These are phyloP conservation scores for Cyberlindnera mississippiensis DNA, from an alignment of 805 yeast genomes.

Conservation along the genomic window DNA sequence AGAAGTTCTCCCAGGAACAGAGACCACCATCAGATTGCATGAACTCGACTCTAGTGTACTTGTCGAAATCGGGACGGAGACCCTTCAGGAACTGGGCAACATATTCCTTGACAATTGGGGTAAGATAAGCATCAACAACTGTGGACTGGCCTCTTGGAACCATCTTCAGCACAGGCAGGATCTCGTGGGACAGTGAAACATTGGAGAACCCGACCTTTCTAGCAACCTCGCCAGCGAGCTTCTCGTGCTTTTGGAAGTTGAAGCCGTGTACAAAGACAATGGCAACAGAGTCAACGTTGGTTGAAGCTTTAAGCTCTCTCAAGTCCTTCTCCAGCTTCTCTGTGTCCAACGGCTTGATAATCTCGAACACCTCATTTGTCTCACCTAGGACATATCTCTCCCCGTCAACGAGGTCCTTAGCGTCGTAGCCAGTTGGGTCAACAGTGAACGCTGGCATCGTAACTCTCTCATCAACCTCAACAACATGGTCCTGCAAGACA, in stretches of 20 bases:
- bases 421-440: slow-evolving; percentile 42
- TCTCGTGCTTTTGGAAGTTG: slow-evolving; percentile 37
- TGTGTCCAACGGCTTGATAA: slow-evolving; percentile 33
- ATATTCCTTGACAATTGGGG: slow-evolving; percentile 41
- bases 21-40: slow-evolving; percentile 61
- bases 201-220: slow-evolving; percentile 29
- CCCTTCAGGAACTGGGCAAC: slow-evolving; percentile 34
- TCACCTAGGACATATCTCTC: slow-evolving; percentile 38
- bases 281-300: slow-evolving; percentile 31
- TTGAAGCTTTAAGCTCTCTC: slow-evolving; percentile 23
- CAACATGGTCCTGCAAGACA: slow-evolving; percentile 39
- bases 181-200: slow-evolving; percentile 18
- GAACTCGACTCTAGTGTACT: slow-evolving; percentile 40
- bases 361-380: slow-evolving; percentile 37
- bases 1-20: slow-evolving; percentile 47
- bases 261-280: slow-evolving; percentile 35
- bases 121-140: slow-evolving; percentile 39
- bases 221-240: slow-evolving; percentile 32
- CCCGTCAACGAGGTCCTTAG: slow-evolving; percentile 27
- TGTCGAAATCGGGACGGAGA: slow-evolving; percentile 32
- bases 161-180: slow-evolving; percentile 35
- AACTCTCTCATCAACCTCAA: slow-evolving; percentile 49
- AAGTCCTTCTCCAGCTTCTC: slow-evolving; percentile 21
- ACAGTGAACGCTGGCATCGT: slow-evolving; percentile 53
- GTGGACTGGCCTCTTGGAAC: slow-evolving; percentile 41